Base-by-base conservation (phyloP, 2,329 filamentous ascomycete genomes). In the Botrytis medusae region DNA sequence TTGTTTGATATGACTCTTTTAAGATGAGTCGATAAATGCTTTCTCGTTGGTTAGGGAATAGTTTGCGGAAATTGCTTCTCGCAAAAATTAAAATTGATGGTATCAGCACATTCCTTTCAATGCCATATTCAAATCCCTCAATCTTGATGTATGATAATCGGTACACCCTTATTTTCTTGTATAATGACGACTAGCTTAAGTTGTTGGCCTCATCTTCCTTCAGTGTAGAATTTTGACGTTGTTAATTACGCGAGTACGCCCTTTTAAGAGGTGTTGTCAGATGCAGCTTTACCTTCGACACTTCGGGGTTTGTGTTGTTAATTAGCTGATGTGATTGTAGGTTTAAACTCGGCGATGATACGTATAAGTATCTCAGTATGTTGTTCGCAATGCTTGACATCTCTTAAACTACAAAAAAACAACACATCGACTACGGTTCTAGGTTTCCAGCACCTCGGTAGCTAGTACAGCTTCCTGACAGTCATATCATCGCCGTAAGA, bases 91-190 rank as follows among this genome's bases (percentile, higher is more conserved):
- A 1, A 44, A 32, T 46, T 46, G 1, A 22, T 6, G 7, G 25
- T 44, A 54, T 18, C 0, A 3, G 29, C 6, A 18, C n/a, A 5
- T 16, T 18, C 2, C n/a, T 29, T 9, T 9, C 51, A 1, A 29
- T 57, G 2, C 1, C 5, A 18, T 3, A 29, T 57, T 29, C 51
- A 57, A 16, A 0, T 12, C 4, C 3, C 6, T 57, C 14, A 51
- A n/a, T 8, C 51, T 18, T 18, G n/a, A 29, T 29, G 51, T 6
- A 18, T 57, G 3, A 14, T 29, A 29, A 9, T 14, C 14, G 6
- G 16, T 29, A 2, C 2, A 29, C 6, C 4, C 6, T 18, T 0
- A 18, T 29, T 1, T 48, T 1, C 8, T 2, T 4, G 14, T 29
- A n/a, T 29, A 18, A 29, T 8, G 18, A 8, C 5, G 1, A 57